Percentiles rank a stretch among this genome's conserved stretches.
Conservation (phyloP, 2,329 filamentous ascomycete species). For the Atkinsonella hypoxylon region DNA sequence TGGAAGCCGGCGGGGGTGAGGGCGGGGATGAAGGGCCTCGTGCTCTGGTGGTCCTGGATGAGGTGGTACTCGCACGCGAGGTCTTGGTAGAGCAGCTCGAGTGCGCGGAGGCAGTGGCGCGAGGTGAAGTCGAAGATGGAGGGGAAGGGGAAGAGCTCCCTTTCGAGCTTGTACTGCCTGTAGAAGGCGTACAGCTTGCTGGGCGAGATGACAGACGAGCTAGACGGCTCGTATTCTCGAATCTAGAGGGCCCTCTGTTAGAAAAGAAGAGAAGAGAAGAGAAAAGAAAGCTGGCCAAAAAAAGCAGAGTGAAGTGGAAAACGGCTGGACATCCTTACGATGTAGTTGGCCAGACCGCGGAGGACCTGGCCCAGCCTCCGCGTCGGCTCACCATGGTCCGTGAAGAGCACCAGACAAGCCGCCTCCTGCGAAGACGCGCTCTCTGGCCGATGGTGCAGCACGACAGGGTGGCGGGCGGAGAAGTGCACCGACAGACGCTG, state of each 20-base stretch:
- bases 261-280: no score
- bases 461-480: conserved; percentile 16
- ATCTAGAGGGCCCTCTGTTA: conserved; percentile 14
- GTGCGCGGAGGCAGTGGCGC: conserved; percentile 13
- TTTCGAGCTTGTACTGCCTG: conserved; percentile 46
- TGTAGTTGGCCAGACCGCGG: conserved; percentile 58
- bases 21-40: conserved; percentile 47
- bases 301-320: background rate
- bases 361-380: conserved; percentile 58
- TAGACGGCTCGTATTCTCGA: conserved; percentile 17
- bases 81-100: conserved; percentile 39
- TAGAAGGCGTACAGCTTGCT: conserved; percentile 68
- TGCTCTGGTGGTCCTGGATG: conserved; percentile 37
- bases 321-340: conserved; percentile 41
- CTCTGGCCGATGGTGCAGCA: conserved; percentile 12
- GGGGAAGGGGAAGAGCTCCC: conserved; percentile 58
- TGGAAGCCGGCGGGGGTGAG: conserved; percentile 58
- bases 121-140: conserved; percentile 41
- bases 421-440: background rate
- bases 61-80: conserved; percentile 52
- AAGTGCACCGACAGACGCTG: conserved; percentile 20
- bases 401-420: conserved; percentile 43
- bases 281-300: no score
- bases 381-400: conserved; percentile 54
- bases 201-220: conserved; percentile 56